Percentiles rank a stretch among this genome's conserved stretches.
Evolutionary conservation across 805 yeast species (phyloP).

Genomic region (Kazachstania viticola): DNA sequence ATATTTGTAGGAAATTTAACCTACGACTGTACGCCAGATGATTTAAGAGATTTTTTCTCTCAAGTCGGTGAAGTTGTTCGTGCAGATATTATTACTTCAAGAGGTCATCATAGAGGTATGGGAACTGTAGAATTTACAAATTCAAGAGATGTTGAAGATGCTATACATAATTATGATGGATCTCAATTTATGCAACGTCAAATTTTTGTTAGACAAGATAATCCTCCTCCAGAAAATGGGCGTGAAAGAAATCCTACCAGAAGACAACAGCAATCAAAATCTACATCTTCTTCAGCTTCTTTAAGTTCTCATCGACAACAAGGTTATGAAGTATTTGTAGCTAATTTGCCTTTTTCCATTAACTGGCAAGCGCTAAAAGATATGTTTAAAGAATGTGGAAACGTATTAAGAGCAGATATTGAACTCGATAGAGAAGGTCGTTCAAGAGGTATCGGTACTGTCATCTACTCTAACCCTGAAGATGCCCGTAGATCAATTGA

Average conservation of each 20-base stretch:
- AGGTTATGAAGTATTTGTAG: constrained; percentile 52
- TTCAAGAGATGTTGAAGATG: constrained; percentile 54
- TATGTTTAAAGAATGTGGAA: constrained; percentile 66
- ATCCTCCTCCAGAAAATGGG: constrained; percentile 55
- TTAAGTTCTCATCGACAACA: constrained; percentile 2
- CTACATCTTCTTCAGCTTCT: not conserved
- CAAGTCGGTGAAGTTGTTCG: constrained; percentile 54
- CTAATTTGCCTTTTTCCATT: constrained; percentile 71
- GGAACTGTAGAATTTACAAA: constrained; percentile 77
- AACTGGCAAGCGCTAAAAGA: constrained; percentile 83
- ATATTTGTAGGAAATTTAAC: constrained; percentile 68
- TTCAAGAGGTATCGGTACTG: constrained; percentile 75
- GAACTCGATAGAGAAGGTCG: constrained; percentile 50
- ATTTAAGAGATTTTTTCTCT: constrained; percentile 49
- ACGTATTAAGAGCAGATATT: constrained; percentile 74
- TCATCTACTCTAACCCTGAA: constrained; percentile 52
- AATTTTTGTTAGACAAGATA: constrained; percentile 82
- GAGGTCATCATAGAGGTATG: constrained; percentile 81
- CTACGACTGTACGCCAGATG: constrained; percentile 46
- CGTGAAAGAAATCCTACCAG: constrained; percentile 6
- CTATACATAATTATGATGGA: constrained; percentile 61
- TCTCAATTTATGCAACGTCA: constrained; percentile 58
- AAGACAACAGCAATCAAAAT: constrained; percentile 1
- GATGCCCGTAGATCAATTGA: constrained; percentile 62
- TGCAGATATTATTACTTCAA: constrained; percentile 71